Evolutionary conservation across 163 green algal genomes (phyloP).

Genomic region (Coccomyxa subellipsoidea): DNA sequence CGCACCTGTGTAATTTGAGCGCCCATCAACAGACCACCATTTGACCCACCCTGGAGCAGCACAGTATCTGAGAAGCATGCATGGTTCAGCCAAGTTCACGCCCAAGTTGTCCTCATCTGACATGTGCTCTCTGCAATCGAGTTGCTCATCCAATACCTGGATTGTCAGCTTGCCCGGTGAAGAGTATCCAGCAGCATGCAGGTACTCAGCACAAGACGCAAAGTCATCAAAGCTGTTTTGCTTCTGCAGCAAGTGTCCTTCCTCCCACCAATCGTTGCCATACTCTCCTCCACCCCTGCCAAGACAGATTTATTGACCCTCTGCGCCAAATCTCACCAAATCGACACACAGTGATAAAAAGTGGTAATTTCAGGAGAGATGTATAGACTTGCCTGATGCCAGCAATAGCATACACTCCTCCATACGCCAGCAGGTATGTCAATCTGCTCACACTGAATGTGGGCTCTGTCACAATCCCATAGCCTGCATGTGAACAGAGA

Average conservation of each 20-base stretch:
- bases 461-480: constrained; percentile 80
- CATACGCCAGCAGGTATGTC: constrained; percentile 76
- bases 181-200: constrained; percentile 57
- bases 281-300: constrained; percentile 88
- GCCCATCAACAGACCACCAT: constrained; percentile 89
- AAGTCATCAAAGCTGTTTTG: constrained; percentile 98
- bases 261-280: constrained; percentile 82
- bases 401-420: constrained; percentile 71
- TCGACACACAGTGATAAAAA: too few species aligned
- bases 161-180: constrained; percentile 63
- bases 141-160: constrained; percentile 3
- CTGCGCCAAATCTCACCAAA: too few species aligned
- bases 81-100: too few species aligned
- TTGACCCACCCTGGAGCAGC: constrained; percentile 73
- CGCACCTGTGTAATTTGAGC: constrained; percentile 72
- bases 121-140: not conserved
- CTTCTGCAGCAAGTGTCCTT: constrained; percentile 72
- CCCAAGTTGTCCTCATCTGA: not conserved
- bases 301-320: not conserved
- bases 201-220: constrained; percentile 70
- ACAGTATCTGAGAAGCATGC: too few species aligned
- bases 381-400: constrained; percentile 65
- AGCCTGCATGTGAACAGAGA: constrained; percentile 42
- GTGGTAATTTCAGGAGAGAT: too few species aligned
- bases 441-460: constrained; percentile 68